Percentiles rank a stretch among this genome's conserved stretches.
Conservation (phyloP, 495 filamentous ascomycete species). For the Penicillium lagena region DNA sequence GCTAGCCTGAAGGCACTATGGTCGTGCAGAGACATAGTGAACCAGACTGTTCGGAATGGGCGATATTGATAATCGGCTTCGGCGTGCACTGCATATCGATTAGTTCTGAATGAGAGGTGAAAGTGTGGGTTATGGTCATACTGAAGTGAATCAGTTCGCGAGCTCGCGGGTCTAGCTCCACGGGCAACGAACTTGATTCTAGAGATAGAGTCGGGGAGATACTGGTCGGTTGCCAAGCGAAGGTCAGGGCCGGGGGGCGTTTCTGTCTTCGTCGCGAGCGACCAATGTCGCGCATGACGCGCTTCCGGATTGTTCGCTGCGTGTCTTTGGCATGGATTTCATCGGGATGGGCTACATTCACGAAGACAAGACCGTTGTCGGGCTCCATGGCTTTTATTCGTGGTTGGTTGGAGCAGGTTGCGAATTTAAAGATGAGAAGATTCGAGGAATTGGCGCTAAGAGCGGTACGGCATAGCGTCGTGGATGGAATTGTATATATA, state of each 20-base stretch:
- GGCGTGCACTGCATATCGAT: slow-evolving; percentile 7
- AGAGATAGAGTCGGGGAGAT: not conserved
- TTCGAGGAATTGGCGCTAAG: no score
- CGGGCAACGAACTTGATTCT: slow-evolving; percentile 2
- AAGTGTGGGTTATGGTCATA: not conserved
- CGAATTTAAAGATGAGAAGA: no score
- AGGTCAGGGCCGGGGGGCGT: slow-evolving; percentile 1
- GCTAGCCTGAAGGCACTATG: slow-evolving; percentile 13
- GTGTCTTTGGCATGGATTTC: slow-evolving; percentile 1
- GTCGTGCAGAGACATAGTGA: slow-evolving; percentile 16
- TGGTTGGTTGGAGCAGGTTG: no score
- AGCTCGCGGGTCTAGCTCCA: slow-evolving; percentile 3
- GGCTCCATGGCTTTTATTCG: no score
- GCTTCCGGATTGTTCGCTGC: slow-evolving; percentile 9
- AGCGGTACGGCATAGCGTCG: no score
- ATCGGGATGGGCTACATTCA: slow-evolving; percentile 2
- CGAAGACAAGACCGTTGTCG: slow-evolving; percentile 1
- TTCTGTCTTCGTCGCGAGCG: slow-evolving; percentile 2
- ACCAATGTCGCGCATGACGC: slow-evolving; percentile 8
- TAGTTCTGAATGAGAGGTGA: not conserved
- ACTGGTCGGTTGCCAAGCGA: not conserved
- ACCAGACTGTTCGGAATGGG: slow-evolving; percentile 17
- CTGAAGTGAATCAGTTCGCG: slow-evolving; percentile 10
- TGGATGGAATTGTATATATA: no score
- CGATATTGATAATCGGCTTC: slow-evolving; percentile 16